Conservation (phyloP, 352 stramenopile genomes). For the Phytophthora capsici region DNA sequence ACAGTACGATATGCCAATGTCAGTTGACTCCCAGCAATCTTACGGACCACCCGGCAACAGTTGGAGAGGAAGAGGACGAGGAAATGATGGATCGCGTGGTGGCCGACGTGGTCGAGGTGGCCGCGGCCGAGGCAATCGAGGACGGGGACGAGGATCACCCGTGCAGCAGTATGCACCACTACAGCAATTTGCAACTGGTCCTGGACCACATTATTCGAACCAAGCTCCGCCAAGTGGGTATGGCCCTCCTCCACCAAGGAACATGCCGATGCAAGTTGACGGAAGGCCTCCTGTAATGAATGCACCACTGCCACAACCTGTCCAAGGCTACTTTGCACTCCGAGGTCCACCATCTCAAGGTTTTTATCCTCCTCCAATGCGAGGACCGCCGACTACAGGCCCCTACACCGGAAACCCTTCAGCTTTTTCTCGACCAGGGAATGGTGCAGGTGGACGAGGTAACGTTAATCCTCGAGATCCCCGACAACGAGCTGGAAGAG, state of each 20-base stretch:
- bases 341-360: conserved; percentile 19
- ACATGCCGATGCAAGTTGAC: conserved; percentile 26
- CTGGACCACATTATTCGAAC: conserved; percentile 26
- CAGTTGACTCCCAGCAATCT: conserved; percentile 10
- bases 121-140: conserved; percentile 40
- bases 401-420: conserved; percentile 22
- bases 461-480: conserved; percentile 44
- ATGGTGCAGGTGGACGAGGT: conserved; percentile 27
- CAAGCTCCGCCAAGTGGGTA: conserved; percentile 30
- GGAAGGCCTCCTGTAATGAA: conserved; percentile 9
- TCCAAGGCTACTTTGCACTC: conserved; percentile 23
- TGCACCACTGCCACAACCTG: conserved; percentile 4
- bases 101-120: conserved; percentile 38
- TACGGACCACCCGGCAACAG: conserved; percentile 28
- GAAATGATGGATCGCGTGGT: conserved; percentile 37
- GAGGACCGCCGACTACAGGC: conserved; percentile 3
- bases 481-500: conserved; percentile 40
- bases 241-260: conserved; percentile 22
- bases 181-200: conserved; percentile 22
- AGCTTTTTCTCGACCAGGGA: conserved; percentile 20
- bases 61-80: conserved; percentile 48
- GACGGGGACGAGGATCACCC: conserved; percentile 32
- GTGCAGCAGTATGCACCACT: conserved; percentile 25
- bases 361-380: conserved; percentile 25
- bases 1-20: conserved; percentile 21